Percentiles rank a stretch among this genome's conserved stretches.
Conservation (phyloP, 805 yeast species). For the Crinitomyces ghanaensis region DNA sequence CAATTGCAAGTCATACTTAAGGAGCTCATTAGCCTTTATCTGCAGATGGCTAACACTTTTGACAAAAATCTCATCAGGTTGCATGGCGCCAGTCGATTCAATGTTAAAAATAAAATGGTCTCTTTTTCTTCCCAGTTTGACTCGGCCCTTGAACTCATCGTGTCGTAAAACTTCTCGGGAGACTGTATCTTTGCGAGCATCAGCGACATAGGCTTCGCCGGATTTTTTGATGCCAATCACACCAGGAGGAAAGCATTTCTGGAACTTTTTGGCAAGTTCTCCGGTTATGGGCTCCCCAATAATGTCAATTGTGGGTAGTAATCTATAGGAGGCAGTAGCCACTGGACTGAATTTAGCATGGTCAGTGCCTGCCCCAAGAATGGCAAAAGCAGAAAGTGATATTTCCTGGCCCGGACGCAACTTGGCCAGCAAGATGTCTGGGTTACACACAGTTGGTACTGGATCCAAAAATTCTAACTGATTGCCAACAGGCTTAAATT, state of each 20-base stretch:
- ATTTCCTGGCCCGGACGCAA: slow-evolving; percentile 96
- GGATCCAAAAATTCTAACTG: slow-evolving; percentile 56
- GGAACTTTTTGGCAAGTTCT: slow-evolving; percentile 63
- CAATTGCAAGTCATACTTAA: slow-evolving; percentile 11
- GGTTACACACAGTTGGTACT: slow-evolving; percentile 58
- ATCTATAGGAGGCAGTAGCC: slow-evolving; percentile 88
- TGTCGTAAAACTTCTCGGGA: slow-evolving; percentile 94
- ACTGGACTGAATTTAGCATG: slow-evolving; percentile 98
- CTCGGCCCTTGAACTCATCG: slow-evolving; percentile 79
- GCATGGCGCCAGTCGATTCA: slow-evolving; percentile 93
- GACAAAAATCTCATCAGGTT: slow-evolving; percentile 91
- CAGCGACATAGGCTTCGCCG: slow-evolving; percentile 66
- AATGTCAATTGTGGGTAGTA: slow-evolving; percentile 79
- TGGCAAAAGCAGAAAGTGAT: slow-evolving; percentile 77
- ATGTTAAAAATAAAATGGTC: slow-evolving; percentile 91
- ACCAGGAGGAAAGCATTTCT: slow-evolving; percentile 86
- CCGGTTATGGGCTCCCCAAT: slow-evolving; percentile 59
- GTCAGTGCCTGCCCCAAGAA: slow-evolving; percentile 84
- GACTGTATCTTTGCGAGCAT: slow-evolving; percentile 91
- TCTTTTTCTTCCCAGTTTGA: slow-evolving; percentile 80
- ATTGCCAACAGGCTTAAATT: slow-evolving; percentile 84
- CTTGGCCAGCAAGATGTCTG: slow-evolving; percentile 82
- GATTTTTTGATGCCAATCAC: slow-evolving; percentile 68
- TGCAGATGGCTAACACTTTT: slow-evolving; percentile 78
- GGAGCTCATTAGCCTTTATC: slow-evolving; percentile 40